phyloP scores from a whole-genome alignment of 495 filamentous ascomycete genomes.

The Xylaria cubensis region DNA sequence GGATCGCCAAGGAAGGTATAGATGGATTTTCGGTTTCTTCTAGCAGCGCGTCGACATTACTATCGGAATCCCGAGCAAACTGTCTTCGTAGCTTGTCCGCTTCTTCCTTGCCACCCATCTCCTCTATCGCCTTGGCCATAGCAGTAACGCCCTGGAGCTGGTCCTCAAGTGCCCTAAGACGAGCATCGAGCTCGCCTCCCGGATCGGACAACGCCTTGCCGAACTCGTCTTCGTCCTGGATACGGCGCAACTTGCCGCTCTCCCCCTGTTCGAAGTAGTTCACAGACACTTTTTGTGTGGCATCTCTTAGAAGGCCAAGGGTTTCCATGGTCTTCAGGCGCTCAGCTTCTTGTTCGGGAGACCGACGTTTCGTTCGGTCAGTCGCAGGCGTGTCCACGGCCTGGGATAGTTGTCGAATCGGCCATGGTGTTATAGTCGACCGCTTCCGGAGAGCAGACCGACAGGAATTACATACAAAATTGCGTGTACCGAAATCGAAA shows the following conservation, averaged over 20 bases:
- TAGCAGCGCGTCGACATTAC: conserved; percentile 37
- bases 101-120: conserved; percentile 45
- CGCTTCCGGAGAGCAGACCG: conserved; percentile 38
- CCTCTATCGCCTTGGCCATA: conserved; percentile 46
- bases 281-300: conserved; percentile 33
- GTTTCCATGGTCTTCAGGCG: conserved; percentile 35
- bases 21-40: conserved; percentile 31
- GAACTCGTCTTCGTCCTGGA: conserved; percentile 47
- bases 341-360: conserved; percentile 36
- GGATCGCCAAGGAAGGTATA: conserved; percentile 23
- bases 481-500: conserved; percentile 38
- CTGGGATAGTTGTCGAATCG: conserved; percentile 37
- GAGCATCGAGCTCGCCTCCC: conserved; percentile 52
- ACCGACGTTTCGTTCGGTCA: conserved; percentile 23
- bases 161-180: conserved; percentile 57
- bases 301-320: conserved; percentile 32
- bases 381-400: conserved; percentile 27
- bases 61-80: conserved; percentile 45
- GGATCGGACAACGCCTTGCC: conserved; percentile 41
- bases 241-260: conserved; percentile 41
- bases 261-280: conserved; percentile 55
- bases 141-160: conserved; percentile 55
- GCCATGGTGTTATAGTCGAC: conserved; percentile 33
- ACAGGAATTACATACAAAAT: conserved; percentile 49
- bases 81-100: conserved; percentile 47